Evolutionary conservation across 2,329 filamentous ascomycete genomes (phyloP).

Genomic region (Dendryphion nanum): DNA sequence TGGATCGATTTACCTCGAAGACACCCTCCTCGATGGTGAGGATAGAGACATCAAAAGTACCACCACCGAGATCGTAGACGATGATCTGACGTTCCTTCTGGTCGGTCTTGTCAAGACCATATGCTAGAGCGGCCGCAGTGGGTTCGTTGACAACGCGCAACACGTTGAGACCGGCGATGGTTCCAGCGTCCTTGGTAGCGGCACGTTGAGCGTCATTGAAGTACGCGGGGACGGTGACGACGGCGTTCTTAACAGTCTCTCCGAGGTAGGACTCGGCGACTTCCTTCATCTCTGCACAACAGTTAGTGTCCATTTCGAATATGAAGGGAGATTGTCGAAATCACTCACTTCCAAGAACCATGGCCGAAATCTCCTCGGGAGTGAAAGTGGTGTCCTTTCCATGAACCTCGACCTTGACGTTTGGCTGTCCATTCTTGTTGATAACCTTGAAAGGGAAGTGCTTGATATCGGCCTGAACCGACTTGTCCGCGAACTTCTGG

Average conservation of each 20-base stretch:
- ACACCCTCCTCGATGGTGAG: conserved; percentile 86
- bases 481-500: conserved; percentile 54
- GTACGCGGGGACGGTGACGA: conserved; percentile 94
- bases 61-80: conserved; percentile 44
- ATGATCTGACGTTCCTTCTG: conserved; percentile 41
- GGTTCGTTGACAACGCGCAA: conserved; percentile 2
- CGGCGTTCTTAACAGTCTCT: conserved; percentile 81
- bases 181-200: conserved; percentile 67
- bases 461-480: conserved; percentile 92
- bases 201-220: conserved; percentile 99
- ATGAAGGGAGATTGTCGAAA: too few species aligned
- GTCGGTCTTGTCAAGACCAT: conserved; percentile 63
- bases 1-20: too few species aligned
- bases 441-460: conserved; percentile 97
- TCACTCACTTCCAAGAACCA: conserved; percentile 62
- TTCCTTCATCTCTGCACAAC: conserved; percentile 67
- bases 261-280: conserved; percentile 76
- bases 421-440: conserved; percentile 86
- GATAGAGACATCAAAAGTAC: conserved; percentile 57
- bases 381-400: conserved; percentile 69
- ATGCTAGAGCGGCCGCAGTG: conserved; percentile 74
- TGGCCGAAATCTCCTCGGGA: conserved; percentile 76
- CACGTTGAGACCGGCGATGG: conserved; percentile 3
- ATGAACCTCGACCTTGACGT: conserved; percentile 72
- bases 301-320: too few species aligned